These are phyloP conservation scores for Trichophyton equinum DNA, from an alignment of 2,329 filamentous ascomycete species.

Conservation along the genomic window DNA sequence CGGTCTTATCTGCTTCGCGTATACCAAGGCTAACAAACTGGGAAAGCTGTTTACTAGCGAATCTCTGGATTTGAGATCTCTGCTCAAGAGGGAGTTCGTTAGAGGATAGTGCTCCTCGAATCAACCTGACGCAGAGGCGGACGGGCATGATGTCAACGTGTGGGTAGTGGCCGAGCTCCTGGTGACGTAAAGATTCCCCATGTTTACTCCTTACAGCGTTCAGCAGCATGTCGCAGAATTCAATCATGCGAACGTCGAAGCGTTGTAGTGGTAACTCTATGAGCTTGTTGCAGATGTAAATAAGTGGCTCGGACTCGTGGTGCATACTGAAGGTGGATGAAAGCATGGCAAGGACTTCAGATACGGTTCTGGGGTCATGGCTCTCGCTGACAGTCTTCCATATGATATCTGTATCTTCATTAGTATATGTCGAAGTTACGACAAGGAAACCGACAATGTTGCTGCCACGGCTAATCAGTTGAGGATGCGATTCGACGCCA, in stretches of 20 bases:
- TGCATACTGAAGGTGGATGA: slow-evolving; percentile 36
- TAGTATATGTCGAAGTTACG: slow-evolving; percentile 60
- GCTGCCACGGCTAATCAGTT: slow-evolving; percentile 66
- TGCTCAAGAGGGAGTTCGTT: slow-evolving; percentile 43
- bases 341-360: slow-evolving; percentile 63
- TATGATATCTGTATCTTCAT: slow-evolving; percentile 61
- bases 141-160: slow-evolving; percentile 36
- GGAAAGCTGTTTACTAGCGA: slow-evolving; percentile 50
- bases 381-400: slow-evolving; percentile 74
- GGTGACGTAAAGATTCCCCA: slow-evolving; percentile 19
- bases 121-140: slow-evolving; percentile 50
- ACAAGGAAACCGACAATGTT: slow-evolving; percentile 83
- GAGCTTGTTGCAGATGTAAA: slow-evolving; percentile 61
- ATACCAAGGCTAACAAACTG: slow-evolving; percentile 48
- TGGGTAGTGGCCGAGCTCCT: slow-evolving; percentile 13
- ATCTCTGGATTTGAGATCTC: slow-evolving; percentile 50
- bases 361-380: slow-evolving; percentile 72
- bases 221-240: slow-evolving; percentile 49
- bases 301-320: slow-evolving; percentile 35
- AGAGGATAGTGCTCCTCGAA: slow-evolving; percentile 56
- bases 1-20: slow-evolving; percentile 43
- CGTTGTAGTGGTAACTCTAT: slow-evolving; percentile 49
- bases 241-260: slow-evolving; percentile 50
- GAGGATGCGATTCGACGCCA: slow-evolving; percentile 80
- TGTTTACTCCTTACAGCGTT: slow-evolving; percentile 37